Conservation (phyloP, 2,329 filamentous ascomycete species). For the Aureobasidium vineae region DNA sequence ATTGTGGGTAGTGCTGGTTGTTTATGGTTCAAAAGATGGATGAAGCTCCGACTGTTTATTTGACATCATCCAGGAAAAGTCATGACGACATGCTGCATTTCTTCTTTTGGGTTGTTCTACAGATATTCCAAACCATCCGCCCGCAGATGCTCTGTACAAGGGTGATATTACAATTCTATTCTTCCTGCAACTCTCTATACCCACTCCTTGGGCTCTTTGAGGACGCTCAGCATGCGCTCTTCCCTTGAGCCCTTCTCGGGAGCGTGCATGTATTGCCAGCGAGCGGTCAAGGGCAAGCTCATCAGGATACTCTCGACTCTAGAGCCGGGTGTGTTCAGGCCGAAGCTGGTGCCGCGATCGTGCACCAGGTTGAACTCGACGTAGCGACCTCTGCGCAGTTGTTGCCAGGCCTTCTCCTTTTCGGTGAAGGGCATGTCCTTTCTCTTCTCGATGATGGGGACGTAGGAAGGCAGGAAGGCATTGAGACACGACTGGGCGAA, state of each 20-base stretch:
- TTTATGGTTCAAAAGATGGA: neutral
- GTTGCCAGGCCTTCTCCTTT: constrained; percentile 93
- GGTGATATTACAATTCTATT: constrained; percentile 4
- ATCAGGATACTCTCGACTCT: constrained; percentile 96
- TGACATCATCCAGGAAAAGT: constrained; percentile 14
- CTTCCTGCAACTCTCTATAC: constrained; percentile 41
- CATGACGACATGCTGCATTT: constrained; percentile 20
- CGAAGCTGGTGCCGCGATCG: constrained; percentile 92
- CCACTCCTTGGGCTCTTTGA: constrained; percentile 63
- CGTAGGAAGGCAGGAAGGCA: constrained; percentile 84
- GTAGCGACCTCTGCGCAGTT: constrained; percentile 88
- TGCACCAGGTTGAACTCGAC: constrained; percentile 99
- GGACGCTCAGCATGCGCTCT: constrained; percentile 72
- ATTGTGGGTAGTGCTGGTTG: neutral
- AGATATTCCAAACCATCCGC: constrained; percentile 19
- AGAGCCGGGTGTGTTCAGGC: constrained; percentile 85
- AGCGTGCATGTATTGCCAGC: constrained; percentile 95
- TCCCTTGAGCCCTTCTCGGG: constrained; percentile 73
- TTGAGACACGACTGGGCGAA: constrained; percentile 83
- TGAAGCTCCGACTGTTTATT: constrained; percentile 1
- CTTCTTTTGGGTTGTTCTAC: constrained; percentile 3
- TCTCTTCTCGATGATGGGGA: constrained; percentile 81
- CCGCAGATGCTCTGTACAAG: constrained; percentile 24
- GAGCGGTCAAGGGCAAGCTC: constrained; percentile 89
- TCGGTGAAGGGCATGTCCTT: constrained; percentile 91